phyloP scores from a whole-genome alignment of 2,329 filamentous ascomycete genomes.

The Bipolaris bicolor region DNA sequence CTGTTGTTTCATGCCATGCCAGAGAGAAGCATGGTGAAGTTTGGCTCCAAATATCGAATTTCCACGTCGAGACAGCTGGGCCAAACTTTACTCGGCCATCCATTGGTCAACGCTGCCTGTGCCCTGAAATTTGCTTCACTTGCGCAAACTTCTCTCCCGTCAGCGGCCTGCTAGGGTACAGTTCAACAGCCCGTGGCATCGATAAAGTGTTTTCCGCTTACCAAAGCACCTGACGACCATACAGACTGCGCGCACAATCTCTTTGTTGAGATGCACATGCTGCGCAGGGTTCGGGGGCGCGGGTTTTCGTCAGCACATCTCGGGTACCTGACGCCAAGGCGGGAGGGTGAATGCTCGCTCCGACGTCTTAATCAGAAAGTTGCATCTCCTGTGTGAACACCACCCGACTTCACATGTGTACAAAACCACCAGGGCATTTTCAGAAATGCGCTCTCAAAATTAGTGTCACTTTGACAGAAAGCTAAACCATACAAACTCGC shows the following conservation, averaged over 20 bases:
- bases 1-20: not conserved
- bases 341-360: not conserved
- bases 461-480: not conserved
- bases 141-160: not conserved
- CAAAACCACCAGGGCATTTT: not conserved
- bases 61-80: not conserved
- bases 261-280: not conserved
- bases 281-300: not conserved
- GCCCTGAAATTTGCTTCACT: not conserved
- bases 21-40: not conserved
- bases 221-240: not conserved
- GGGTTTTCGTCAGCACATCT: not conserved
- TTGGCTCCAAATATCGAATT: not conserved
- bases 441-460: not conserved
- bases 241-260: not conserved
- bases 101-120: not conserved
- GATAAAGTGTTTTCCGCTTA: not conserved
- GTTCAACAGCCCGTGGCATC: not conserved
- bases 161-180: not conserved
- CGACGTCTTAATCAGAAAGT: not conserved
- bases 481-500: not conserved
- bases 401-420: not conserved
- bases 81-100: not conserved
- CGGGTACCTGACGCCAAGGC: slow-evolving; percentile 2
- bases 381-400: not conserved